Conservation (phyloP, 208 protist genomes). For the Leishmania tarentolae region DNA sequence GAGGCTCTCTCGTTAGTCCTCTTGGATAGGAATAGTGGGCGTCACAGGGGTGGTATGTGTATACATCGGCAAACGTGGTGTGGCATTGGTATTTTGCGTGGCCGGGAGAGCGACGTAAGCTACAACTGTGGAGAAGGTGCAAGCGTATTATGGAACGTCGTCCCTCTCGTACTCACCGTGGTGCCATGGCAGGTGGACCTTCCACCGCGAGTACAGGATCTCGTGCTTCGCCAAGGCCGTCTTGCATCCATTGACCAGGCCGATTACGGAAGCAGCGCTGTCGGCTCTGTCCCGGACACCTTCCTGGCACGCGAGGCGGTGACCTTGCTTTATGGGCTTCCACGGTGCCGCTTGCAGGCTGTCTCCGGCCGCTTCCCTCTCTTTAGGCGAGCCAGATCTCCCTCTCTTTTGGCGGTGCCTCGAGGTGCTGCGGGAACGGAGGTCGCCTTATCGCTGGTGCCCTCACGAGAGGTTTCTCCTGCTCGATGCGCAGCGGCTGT, state of each 20-base stretch:
- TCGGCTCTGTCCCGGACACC: slow-evolving; percentile 15
- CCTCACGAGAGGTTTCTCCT: not conserved
- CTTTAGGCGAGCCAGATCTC: slow-evolving; percentile 1
- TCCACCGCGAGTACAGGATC: not conserved
- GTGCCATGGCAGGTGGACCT: slow-evolving; percentile 10
- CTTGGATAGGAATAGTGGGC: not conserved
- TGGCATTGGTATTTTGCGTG: slow-evolving; percentile 6
- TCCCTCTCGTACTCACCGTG: not conserved
- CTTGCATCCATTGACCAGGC: slow-evolving; percentile 8
- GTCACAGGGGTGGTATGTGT: not conserved
- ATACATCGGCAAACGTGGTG: slow-evolving; percentile 1
- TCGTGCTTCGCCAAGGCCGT: slow-evolving; percentile 8
- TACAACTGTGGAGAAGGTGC: not conserved
- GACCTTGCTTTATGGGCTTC: slow-evolving; percentile 36
- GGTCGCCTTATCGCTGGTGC: slow-evolving; percentile 4
- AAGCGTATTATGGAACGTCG: slow-evolving; percentile 4
- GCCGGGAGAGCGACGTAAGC: not conserved
- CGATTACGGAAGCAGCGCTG: slow-evolving; percentile 4
- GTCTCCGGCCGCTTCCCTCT: slow-evolving; percentile 26
- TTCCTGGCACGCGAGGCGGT: slow-evolving; percentile 22
- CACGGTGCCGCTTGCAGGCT: slow-evolving; percentile 26
- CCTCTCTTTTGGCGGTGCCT: not conserved
- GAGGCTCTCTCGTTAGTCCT: slow-evolving; percentile 11
- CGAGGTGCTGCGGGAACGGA: not conserved
- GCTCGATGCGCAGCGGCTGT: slow-evolving; percentile 2